phyloP scores from a whole-genome alignment of 2,329 filamentous ascomycete genomes.

The Scedosporium minutisporum region DNA sequence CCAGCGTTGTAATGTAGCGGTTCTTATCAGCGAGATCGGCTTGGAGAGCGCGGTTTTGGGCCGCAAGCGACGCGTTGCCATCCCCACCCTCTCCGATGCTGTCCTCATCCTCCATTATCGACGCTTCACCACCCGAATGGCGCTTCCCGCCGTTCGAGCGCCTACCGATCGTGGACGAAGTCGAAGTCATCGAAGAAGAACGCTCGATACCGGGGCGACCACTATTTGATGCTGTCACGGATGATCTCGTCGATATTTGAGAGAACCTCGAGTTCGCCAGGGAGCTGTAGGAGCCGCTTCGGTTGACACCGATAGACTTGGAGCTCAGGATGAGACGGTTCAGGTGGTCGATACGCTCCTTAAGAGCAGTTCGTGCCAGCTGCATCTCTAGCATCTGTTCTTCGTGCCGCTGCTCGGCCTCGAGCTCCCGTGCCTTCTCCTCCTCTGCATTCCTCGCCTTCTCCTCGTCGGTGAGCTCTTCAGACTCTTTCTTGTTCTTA shows the following conservation, averaged over 20 bases:
- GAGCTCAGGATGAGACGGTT: slow-evolving; percentile 93
- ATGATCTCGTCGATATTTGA: slow-evolving; percentile 54
- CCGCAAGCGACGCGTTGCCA: slow-evolving; percentile 67
- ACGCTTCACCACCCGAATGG: slow-evolving; percentile 31
- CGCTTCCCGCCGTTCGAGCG: slow-evolving; percentile 34
- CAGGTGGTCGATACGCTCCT: slow-evolving; percentile 93
- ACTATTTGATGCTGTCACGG: slow-evolving; percentile 53
- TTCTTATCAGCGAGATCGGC: slow-evolving; percentile 96
- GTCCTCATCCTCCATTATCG: slow-evolving; percentile 50
- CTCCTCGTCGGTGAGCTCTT: slow-evolving; percentile 42
- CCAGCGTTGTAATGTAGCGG: slow-evolving; percentile 86
- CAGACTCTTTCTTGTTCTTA: slow-evolving; percentile 53
- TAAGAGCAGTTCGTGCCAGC: slow-evolving; percentile 84
- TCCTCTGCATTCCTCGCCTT: slow-evolving; percentile 56
- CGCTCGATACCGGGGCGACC: slow-evolving; percentile 45
- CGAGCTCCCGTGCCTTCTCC: slow-evolving; percentile 64
- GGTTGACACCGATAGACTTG: slow-evolving; percentile 90
- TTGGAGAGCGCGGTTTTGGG: slow-evolving; percentile 88
- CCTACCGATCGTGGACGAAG: slow-evolving; percentile 47
- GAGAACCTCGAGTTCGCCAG: slow-evolving; percentile 57
- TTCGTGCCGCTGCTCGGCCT: slow-evolving; percentile 79
- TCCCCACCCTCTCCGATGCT: slow-evolving; percentile 76
- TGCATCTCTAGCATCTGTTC: slow-evolving; percentile 99
- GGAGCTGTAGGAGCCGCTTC: slow-evolving; percentile 59
- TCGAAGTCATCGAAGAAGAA: slow-evolving; percentile 58